Base-by-base conservation (phyloP, 345 rosid genomes). In the Salix caprea region DNA sequence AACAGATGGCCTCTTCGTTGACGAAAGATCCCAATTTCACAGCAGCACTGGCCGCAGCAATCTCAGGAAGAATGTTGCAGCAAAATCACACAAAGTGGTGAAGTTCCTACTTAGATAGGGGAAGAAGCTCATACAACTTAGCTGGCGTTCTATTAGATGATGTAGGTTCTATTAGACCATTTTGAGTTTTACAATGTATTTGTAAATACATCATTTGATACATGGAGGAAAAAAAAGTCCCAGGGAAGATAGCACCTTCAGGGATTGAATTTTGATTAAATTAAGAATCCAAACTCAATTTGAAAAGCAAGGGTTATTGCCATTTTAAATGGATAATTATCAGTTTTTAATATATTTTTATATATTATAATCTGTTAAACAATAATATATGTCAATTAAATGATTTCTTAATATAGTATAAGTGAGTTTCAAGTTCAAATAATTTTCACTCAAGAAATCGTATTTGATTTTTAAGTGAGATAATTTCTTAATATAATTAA, bases 21-120 rank as follows among this genome's bases (percentile, higher is more conserved):
- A 93, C 98, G 4, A 91, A 91, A 73, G 99, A 96, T 80, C 99
- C 97, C 73, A 90, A 89, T 72, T 96, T 96, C 78, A 96, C 99
- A 7, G 86, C 99, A 65, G 99, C 99, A n/a, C 76, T 96, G 19
- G 98, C 95, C 1, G 97, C 98, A 6, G 99, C 99, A 50, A 90
- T 93, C 74, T 87, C 97, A 6, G 98, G 97, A n/a, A 93, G 80
- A 82, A 81, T 91, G 80, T 80, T 87, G 52, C 93, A 84, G 71
- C 88, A 84, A 70, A 91, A 81, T 73, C 79, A 81, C 18, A 75
- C 70, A 34, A 78, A 87, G 70, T 91, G 84, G 87, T 74, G 79
- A 58, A 67, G 8, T 36, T 65, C 42, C 46, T 23, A 2, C 46
- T 18, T 69, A 19, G 44, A n/a, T 40, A 69, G 44, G 52, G 5